Evolutionary conservation across 768 basidiomycete genomes (phyloP), one percentile per base, ranked within the genome.

Genomic region (Mycena galericulata): DNA sequence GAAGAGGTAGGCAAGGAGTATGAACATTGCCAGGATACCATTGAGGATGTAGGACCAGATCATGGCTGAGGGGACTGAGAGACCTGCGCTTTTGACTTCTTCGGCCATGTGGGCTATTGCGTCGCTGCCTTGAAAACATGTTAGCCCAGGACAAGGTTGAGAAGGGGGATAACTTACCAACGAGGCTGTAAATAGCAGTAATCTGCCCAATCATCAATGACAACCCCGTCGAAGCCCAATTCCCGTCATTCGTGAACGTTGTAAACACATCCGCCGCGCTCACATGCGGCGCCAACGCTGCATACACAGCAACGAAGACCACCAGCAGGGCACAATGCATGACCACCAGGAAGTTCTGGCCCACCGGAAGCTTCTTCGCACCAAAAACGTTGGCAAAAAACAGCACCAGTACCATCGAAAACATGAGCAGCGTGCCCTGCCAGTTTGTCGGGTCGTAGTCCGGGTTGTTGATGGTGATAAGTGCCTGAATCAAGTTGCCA

Each of bases 201-300:
- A 62, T 62, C 61, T 62, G 61, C 61, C 61, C 61, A 62, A 62
- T 43, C 61, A 62, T 62, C 61, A 62, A 62, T 51, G 61, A 62
- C 50, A 62, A 62, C 50, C 61, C 61, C 49, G 53, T 62, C 38
- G 61, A 62, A 62, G 61, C 38, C 61, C 61, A 62, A 62, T 62
- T 62, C 61, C 61, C 61, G 27, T 62, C 61, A 53, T 62, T 62
- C 38, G 61, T 62, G 61, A 62, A 62, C 34, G 61, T 62, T 62
- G 61, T 62, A 62, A 62, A 62, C 61, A 62, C 61, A 62, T 62
- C 61, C 40, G 49, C 50, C 49, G 61, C 61, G 61, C 61, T 62
- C 50, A 62, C 61, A 62, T 62, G 61, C 50, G 61, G 61, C 50
- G 61, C 61, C 61, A 62, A 62, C 61, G 61, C 61, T 53, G 61